phyloP scores from a whole-genome alignment of 1,284 basidiomycete species.

The Sporisorium exsertum region DNA sequence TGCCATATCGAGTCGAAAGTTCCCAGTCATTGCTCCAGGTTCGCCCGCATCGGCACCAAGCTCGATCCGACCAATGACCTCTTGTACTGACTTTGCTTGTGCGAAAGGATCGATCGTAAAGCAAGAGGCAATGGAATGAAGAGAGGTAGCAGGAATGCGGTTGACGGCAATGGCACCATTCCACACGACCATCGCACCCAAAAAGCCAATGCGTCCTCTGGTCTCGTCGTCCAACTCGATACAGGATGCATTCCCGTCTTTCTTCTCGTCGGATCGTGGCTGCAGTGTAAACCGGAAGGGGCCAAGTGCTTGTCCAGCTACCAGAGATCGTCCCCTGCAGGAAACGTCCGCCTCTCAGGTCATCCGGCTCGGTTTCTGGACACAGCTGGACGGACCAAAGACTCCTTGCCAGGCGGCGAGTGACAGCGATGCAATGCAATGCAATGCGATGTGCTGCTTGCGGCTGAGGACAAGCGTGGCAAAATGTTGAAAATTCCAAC shows the following conservation, averaged over 20 bases:
- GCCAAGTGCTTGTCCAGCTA: neutral
- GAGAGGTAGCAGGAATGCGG: constrained; percentile 1
- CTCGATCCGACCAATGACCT: neutral
- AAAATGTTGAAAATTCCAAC: constrained; percentile 29
- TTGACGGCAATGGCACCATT: neutral
- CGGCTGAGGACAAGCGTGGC: neutral
- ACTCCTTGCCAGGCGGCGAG: neutral
- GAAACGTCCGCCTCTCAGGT: neutral
- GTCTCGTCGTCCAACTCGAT: neutral
- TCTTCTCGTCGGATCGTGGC: neutral
- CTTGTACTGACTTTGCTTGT: neutral
- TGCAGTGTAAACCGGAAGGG: neutral
- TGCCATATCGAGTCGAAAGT: constrained; percentile 19
- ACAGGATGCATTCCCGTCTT: neutral
- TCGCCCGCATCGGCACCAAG: constrained; percentile 10
- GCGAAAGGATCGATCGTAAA: neutral
- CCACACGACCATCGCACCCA: neutral
- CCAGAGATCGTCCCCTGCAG: neutral
- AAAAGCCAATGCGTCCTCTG: neutral
- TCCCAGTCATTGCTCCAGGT: too few relatives aligned
- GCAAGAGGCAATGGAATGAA: neutral
- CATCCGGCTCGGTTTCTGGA: neutral
- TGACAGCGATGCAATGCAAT: neutral
- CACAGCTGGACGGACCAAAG: neutral
- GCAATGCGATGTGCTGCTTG: neutral